A percentile compares a stretch with the other conserved stretches of the same genome.
Conservation (phyloP, 2,329 filamentous ascomycete genomes). For the Penicillium sp. region DNA sequence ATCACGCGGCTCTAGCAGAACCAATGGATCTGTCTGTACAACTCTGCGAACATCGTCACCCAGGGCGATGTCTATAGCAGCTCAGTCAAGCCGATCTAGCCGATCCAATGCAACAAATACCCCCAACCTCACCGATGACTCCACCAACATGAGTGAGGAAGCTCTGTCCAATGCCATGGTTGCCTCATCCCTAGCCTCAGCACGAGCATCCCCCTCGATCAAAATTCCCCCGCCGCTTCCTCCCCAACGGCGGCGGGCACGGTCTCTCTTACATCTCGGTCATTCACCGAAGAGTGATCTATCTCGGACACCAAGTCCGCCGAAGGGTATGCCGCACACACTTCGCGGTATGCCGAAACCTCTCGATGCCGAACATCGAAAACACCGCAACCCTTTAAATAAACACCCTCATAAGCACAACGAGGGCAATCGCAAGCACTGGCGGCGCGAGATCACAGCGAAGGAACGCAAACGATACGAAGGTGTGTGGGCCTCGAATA, state of each 20-base stretch:
- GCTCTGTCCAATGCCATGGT: slow-evolving; percentile 47
- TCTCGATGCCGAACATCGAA: slow-evolving; percentile 33
- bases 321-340: slow-evolving; percentile 41
- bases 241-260: slow-evolving; percentile 37
- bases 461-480: slow-evolving; percentile 49
- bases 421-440: slow-evolving; percentile 47
- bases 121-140: slow-evolving; percentile 24
- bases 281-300: slow-evolving; percentile 30
- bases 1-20: slow-evolving; percentile 13
- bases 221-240: slow-evolving; percentile 39
- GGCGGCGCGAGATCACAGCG: slow-evolving; percentile 44
- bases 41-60: slow-evolving; percentile 25
- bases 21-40: slow-evolving; percentile 8
- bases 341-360: slow-evolving; percentile 40
- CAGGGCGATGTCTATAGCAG: slow-evolving; percentile 27
- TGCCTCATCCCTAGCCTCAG: slow-evolving; percentile 47
- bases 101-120: slow-evolving; percentile 26
- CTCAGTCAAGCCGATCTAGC: slow-evolving; percentile 22
- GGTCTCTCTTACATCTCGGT: slow-evolving; percentile 36
- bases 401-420: slow-evolving; percentile 49
- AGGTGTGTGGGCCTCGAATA: slow-evolving; percentile 51
- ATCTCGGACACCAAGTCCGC: slow-evolving; percentile 36
- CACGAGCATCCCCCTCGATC: slow-evolving; percentile 39
- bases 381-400: slow-evolving; percentile 37
- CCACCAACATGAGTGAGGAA: slow-evolving; percentile 33